Evolutionary conservation across 2,329 filamentous ascomycete species (phyloP).

Genomic region (Cytospora piceae): DNA sequence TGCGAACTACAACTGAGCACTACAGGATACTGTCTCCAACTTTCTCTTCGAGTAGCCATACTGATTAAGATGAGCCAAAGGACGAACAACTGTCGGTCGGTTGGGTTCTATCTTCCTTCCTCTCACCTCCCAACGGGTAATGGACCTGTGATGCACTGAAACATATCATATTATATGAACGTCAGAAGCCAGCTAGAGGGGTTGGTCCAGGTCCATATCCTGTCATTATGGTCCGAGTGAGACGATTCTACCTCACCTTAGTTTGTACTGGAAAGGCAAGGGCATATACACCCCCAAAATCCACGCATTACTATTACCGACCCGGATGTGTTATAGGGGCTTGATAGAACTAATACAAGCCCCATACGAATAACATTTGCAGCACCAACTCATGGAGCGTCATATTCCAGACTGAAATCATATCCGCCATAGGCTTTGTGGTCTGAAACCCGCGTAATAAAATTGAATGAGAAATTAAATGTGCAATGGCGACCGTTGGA

Average conservation of each 20-base stretch:
- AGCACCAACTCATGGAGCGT: background rate
- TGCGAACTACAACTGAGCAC: conserved; percentile 35
- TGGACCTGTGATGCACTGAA: background rate
- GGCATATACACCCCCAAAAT: background rate
- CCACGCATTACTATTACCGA: background rate
- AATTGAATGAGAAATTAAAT: background rate
- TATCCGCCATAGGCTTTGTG: background rate
- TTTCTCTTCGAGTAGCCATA: background rate
- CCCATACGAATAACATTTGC: background rate
- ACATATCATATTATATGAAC: background rate
- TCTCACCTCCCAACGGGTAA: background rate
- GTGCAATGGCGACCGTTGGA: conserved; percentile 2
- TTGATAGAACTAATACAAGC: background rate
- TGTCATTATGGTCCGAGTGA: background rate
- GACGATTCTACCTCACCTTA: background rate
- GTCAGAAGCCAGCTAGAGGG: background rate
- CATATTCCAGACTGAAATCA: background rate
- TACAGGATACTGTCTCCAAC: too few relatives aligned
- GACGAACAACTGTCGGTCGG: background rate
- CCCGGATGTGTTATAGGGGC: background rate
- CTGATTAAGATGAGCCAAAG: background rate
- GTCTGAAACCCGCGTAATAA: background rate
- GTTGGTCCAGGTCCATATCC: background rate
- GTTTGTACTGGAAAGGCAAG: background rate
- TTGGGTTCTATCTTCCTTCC: background rate